Percentiles rank a stretch among this genome's conserved stretches.
phyloP scores from a whole-genome alignment of 2,329 filamentous ascomycete species.

The Diaporthe sp. region DNA sequence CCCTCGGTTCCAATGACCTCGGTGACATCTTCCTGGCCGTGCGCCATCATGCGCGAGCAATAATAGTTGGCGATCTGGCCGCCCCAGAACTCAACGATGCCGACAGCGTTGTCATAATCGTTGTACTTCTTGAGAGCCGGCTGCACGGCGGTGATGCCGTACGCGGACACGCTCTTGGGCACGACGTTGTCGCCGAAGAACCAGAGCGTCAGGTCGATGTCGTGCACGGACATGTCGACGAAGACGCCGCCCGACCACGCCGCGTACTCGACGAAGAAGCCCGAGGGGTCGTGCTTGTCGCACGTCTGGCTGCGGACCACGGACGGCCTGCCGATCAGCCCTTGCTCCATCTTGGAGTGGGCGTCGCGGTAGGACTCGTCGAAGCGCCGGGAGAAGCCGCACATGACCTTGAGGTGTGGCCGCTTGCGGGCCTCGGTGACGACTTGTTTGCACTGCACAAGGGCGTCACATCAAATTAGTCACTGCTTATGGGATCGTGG shows the following conservation, averaged over 20 bases:
- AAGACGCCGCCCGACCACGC: conserved; percentile 77
- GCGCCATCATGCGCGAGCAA: conserved; percentile 75
- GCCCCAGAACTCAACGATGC: conserved; percentile 75
- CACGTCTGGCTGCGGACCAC: conserved; percentile 76
- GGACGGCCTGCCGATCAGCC: conserved; percentile 71
- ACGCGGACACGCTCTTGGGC: conserved; percentile 68
- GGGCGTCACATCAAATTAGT: neutral
- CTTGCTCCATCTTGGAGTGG: conserved; percentile 62
- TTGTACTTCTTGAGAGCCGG: conserved; percentile 69
- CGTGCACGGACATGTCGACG: conserved; percentile 79
- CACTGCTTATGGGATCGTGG: no score
- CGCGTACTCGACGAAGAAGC: conserved; percentile 78
- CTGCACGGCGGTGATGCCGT: conserved; percentile 71
- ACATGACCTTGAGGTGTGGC: conserved; percentile 75
- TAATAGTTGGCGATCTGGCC: conserved; percentile 76
- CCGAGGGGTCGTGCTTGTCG: conserved; percentile 74
- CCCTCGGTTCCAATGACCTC: conserved; percentile 77
- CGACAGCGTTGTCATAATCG: conserved; percentile 74
- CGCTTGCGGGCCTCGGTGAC: conserved; percentile 67
- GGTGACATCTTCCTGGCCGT: conserved; percentile 76
- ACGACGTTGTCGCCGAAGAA: conserved; percentile 67
- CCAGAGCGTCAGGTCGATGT: conserved; percentile 76
- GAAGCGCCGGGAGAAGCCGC: conserved; percentile 76
- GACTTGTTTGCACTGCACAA: conserved; percentile 55
- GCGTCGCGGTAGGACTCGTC: conserved; percentile 76